These are phyloP conservation scores for Mrakia hoshinonis DNA, from an alignment of 768 basidiomycete species.

Conservation along the genomic window DNA sequence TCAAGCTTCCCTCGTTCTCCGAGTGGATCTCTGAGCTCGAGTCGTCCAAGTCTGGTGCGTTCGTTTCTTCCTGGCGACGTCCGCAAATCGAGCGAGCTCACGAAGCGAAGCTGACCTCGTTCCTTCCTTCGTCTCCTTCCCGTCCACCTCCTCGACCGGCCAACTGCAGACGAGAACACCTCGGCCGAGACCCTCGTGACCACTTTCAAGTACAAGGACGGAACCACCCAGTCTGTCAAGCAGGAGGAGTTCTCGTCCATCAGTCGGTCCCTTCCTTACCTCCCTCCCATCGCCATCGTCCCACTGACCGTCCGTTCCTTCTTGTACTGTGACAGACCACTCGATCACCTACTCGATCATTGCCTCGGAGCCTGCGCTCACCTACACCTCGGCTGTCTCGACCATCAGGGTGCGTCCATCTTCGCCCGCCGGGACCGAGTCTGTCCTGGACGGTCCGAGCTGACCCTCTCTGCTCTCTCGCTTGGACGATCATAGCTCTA, in stretches of 20 bases:
- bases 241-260: constrained; percentile 37
- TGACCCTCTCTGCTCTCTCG: not conserved
- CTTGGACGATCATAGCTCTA: not conserved
- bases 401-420: constrained; percentile 33
- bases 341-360: constrained; percentile 36
- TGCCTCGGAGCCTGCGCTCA: constrained; percentile 35
- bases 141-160: not conserved
- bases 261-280: not conserved
- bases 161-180: not conserved
- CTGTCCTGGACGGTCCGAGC: constrained; percentile 1
- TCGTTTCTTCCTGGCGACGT: not conserved
- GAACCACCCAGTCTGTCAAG: constrained; percentile 36
- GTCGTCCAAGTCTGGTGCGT: constrained; percentile 20
- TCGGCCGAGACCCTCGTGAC: constrained; percentile 8
- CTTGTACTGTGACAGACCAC: constrained; percentile 29
- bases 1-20: constrained; percentile 35
- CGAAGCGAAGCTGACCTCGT: not conserved
- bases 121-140: too few species aligned
- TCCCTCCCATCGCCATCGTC: too few species aligned
- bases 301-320: too few species aligned
- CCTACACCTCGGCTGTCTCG: constrained; percentile 37
- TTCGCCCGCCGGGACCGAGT: constrained; percentile 9
- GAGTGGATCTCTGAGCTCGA: constrained; percentile 32
- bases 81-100: not conserved
- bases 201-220: constrained; percentile 31